Conservation (phyloP, 2,329 filamentous ascomycete genomes). For the Penicillium brasilianum region DNA sequence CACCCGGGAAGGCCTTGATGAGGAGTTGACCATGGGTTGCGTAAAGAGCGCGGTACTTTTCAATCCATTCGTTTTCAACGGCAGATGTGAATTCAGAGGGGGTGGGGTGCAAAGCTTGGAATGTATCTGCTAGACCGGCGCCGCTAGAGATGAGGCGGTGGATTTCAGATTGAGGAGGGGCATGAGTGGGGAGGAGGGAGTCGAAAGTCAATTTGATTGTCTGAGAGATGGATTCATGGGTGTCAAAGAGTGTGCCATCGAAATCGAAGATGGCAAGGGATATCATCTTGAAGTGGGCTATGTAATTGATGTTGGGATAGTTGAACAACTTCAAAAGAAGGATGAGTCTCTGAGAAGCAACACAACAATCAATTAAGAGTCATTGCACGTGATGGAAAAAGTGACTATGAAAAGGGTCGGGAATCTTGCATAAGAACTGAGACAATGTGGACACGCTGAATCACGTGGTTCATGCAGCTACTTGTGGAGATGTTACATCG, state of each 20-base stretch:
- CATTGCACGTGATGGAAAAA: neutral
- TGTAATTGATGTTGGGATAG: neutral
- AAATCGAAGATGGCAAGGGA: constrained; percentile 25
- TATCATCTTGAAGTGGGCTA: constrained; percentile 11
- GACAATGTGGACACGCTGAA: neutral
- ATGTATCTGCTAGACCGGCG: constrained; percentile 21
- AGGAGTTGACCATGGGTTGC: constrained; percentile 27
- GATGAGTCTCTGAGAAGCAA: neutral
- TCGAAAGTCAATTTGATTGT: constrained; percentile 25
- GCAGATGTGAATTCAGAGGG: constrained; percentile 9
- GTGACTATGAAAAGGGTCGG: neutral
- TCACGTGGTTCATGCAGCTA: neutral
- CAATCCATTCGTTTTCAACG: constrained; percentile 26
- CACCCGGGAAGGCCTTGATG: constrained; percentile 26
- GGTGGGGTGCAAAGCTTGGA: constrained; percentile 16
- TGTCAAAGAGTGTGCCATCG: constrained; percentile 28
- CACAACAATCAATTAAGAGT: neutral
- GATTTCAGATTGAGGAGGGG: constrained; percentile 15
- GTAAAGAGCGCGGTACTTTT: constrained; percentile 31
- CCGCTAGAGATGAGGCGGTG: constrained; percentile 24
- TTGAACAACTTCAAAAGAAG: neutral
- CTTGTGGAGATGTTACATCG: neutral
- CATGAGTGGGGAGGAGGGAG: constrained; percentile 16
- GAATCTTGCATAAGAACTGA: neutral
- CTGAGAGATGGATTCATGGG: constrained; percentile 23